phyloP scores from a whole-genome alignment of 495 filamentous ascomycete species.

The Aspergillus hancockii region DNA sequence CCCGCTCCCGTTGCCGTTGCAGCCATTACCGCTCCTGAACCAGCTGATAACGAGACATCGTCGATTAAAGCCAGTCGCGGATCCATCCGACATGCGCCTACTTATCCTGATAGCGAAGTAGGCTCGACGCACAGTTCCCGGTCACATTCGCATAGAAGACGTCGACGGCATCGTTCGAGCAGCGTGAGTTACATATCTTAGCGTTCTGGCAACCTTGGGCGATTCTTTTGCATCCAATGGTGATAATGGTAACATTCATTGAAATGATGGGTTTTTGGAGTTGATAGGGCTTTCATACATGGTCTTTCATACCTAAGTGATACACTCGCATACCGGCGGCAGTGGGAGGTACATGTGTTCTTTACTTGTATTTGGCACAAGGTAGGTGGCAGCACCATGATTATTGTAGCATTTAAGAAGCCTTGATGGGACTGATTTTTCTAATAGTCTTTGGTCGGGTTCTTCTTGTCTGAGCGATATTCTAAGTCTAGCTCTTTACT shows the following conservation, averaged over 20 bases:
- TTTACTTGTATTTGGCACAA: too few relatives aligned
- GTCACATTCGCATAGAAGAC: neutral
- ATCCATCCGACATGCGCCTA: neutral
- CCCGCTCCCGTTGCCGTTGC: neutral
- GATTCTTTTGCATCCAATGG: neutral
- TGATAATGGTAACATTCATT: neutral
- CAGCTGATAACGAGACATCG: neutral
- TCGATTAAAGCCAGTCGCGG: constrained; percentile 2
- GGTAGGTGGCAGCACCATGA: too few relatives aligned
- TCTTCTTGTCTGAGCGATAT: too few relatives aligned
- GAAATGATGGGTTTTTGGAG: neutral
- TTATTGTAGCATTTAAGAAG: too few relatives aligned
- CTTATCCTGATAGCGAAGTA: neutral
- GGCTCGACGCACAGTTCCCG: neutral
- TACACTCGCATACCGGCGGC: too few relatives aligned
- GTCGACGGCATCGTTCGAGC: neutral
- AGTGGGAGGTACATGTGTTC: too few relatives aligned
- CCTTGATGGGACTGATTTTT: too few relatives aligned
- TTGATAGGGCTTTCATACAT: neutral
- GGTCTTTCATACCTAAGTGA: too few relatives aligned
- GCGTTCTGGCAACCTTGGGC: neutral
- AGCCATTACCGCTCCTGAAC: neutral
- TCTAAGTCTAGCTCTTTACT: too few relatives aligned
- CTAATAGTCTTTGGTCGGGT: too few relatives aligned
- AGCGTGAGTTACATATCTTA: neutral